Conservation (phyloP, 441 rosid genomes). For the Gossypium schwendimanii region DNA sequence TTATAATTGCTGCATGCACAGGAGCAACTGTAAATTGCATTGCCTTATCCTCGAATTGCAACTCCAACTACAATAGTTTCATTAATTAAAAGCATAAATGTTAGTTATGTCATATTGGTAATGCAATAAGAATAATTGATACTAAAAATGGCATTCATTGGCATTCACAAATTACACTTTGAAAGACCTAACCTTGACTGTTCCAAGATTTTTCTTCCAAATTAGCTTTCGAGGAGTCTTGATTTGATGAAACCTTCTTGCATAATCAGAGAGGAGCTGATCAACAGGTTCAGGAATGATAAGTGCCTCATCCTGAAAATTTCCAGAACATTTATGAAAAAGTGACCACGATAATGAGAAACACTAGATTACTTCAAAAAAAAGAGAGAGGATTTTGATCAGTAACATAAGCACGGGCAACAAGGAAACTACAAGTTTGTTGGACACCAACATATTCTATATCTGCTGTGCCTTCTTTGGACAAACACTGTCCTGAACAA, state of each 20-base stretch:
- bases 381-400: background rate
- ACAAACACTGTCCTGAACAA: background rate
- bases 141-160: background rate
- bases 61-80: constrained; percentile 58
- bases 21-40: constrained; percentile 81
- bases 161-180: background rate
- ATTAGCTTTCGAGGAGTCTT: constrained; percentile 92
- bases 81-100: constrained; percentile 11
- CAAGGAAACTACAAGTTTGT: background rate
- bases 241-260: constrained; percentile 67
- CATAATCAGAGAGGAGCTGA: constrained; percentile 72
- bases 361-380: background rate
- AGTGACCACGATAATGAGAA: background rate
- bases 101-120: background rate
- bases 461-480: background rate
- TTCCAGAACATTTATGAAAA: constrained; percentile 14
- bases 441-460: background rate
- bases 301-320: constrained; percentile 75
- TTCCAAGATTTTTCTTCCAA: constrained; percentile 97
- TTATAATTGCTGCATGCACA: constrained; percentile 77
- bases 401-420: background rate
- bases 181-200: constrained; percentile 62
- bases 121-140: background rate
- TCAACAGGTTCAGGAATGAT: constrained; percentile 67
- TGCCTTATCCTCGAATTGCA: constrained; percentile 83